Evolutionary conservation across 805 yeast species (phyloP).

Genomic region (Saccharomycopsis microspora): DNA sequence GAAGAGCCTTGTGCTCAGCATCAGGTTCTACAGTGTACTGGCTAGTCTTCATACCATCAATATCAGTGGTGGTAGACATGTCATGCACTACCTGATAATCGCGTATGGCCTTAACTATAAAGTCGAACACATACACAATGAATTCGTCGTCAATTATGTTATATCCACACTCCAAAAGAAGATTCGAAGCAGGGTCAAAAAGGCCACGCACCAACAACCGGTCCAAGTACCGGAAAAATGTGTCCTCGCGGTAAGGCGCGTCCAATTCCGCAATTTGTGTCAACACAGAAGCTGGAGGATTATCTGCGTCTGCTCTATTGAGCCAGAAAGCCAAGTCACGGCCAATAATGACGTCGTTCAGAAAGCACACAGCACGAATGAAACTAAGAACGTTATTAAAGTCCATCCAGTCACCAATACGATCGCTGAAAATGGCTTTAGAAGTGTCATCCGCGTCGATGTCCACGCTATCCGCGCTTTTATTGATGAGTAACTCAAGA

Average conservation of each 20-base stretch:
- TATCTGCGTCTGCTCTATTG: slow-evolving; percentile 52
- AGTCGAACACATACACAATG: slow-evolving; percentile 3
- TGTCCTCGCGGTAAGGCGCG: slow-evolving; percentile 35
- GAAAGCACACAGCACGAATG: slow-evolving; percentile 40
- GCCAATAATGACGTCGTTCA: slow-evolving; percentile 30
- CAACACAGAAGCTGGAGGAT: slow-evolving; percentile 41
- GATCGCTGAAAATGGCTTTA: slow-evolving; percentile 5
- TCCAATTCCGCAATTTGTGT: slow-evolving; percentile 33
- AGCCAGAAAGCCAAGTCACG: slow-evolving; percentile 47
- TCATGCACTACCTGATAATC: slow-evolving; percentile 3
- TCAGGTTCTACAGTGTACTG: background rate
- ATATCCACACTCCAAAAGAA: slow-evolving; percentile 33
- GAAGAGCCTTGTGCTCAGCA: background rate
- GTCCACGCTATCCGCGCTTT: slow-evolving; percentile 5
- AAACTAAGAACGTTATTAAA: slow-evolving; percentile 45
- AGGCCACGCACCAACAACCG: slow-evolving; percentile 52
- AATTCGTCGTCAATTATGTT: slow-evolving; percentile 23
- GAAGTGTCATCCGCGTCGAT: background rate
- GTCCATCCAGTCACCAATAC: slow-evolving; percentile 31
- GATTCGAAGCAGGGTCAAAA: slow-evolving; percentile 40
- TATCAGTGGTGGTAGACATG: background rate
- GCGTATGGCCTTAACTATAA: slow-evolving; percentile 18
- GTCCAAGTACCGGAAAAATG: slow-evolving; percentile 53
- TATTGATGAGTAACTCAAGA: slow-evolving; percentile 17
- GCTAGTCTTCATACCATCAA: too few species aligned